These are phyloP conservation scores for Anastatica hierochuntica DNA, from an alignment of 345 rosid species.

Conservation along the genomic window DNA sequence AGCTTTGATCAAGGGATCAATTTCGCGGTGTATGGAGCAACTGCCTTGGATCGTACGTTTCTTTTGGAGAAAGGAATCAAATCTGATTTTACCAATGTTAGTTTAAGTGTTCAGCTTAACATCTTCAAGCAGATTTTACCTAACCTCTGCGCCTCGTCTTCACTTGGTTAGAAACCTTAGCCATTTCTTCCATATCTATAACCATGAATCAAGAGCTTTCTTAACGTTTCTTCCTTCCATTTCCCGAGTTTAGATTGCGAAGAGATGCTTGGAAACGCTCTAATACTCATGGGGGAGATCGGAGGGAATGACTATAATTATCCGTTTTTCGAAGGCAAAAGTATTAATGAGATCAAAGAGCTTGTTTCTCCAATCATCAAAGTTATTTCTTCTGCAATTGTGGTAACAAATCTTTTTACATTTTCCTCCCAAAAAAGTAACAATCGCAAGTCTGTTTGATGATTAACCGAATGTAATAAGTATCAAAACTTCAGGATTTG, in stretches of 20 bases:
- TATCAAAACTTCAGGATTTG: slow-evolving; percentile 29
- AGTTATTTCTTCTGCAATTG: slow-evolving; percentile 27
- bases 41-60: slow-evolving; percentile 29
- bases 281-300: slow-evolving; percentile 49
- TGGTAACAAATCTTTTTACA: slow-evolving; percentile 21
- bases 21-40: slow-evolving; percentile 47
- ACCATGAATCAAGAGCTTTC: not conserved
- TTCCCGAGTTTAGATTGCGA: slow-evolving; percentile 22
- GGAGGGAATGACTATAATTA: slow-evolving; percentile 46
- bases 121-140: slow-evolving; percentile 36
- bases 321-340: slow-evolving; percentile 18
- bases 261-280: slow-evolving; percentile 21
- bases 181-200: not conserved
- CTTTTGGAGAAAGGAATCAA: slow-evolving; percentile 26
- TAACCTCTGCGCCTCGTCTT: slow-evolving; percentile 24
- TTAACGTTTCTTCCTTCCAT: not conserved
- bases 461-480: not conserved
- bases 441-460: not conserved
- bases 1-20: slow-evolving; percentile 35
- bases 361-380: slow-evolving; percentile 29
- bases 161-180: slow-evolving; percentile 18
- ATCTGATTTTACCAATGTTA: slow-evolving; percentile 14
- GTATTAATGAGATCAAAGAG: slow-evolving; percentile 12
- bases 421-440: not conserved
- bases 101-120: slow-evolving; percentile 32